Percentiles rank a stretch among this genome's conserved stretches.
Evolutionary conservation across 169 alveolate species (phyloP).

Genomic region (Cryptosporidium ryanae): DNA sequence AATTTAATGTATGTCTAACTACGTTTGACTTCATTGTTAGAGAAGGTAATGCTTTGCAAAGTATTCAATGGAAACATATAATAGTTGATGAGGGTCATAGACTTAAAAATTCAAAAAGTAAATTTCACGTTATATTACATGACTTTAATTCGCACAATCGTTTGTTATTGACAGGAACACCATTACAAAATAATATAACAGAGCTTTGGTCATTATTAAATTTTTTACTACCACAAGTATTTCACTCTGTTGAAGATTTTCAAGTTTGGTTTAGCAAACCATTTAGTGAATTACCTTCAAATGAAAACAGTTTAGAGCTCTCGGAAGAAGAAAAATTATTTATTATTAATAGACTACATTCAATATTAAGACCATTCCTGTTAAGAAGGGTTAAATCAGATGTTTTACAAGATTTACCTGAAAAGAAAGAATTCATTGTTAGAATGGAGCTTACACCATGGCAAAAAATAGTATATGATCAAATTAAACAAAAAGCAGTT

Average conservation of each 20-base stretch:
- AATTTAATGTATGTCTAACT: constrained; percentile 77
- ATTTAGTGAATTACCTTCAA: constrained; percentile 84
- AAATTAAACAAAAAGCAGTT: constrained; percentile 87
- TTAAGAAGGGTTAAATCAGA: constrained; percentile 92
- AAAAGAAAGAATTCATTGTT: constrained; percentile 89
- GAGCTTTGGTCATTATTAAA: constrained; percentile 92
- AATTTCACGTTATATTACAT: constrained; percentile 74
- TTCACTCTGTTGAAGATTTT: constrained; percentile 91
- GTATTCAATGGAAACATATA: constrained; percentile 87
- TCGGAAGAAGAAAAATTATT: constrained; percentile 90
- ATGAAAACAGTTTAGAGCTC: constrained; percentile 81
- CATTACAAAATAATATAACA: constrained; percentile 88
- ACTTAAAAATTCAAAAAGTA: constrained; percentile 89
- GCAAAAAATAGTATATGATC: constrained; percentile 90
- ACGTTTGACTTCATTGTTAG: constrained; percentile 77
- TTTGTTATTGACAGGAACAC: constrained; percentile 91
- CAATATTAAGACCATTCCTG: constrained; percentile 90
- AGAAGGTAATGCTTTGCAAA: constrained; percentile 64
- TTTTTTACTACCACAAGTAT: constrained; percentile 89
- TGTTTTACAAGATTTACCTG: constrained; percentile 90
- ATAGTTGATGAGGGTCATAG: constrained; percentile 94
- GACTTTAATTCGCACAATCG: constrained; percentile 76
- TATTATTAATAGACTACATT: constrained; percentile 90
- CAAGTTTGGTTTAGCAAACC: constrained; percentile 93
- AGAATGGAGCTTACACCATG: constrained; percentile 91